These are phyloP conservation scores for Diutina neorugosa DNA, from an alignment of 1,139 yeast genomes.

Conservation along the genomic window DNA sequence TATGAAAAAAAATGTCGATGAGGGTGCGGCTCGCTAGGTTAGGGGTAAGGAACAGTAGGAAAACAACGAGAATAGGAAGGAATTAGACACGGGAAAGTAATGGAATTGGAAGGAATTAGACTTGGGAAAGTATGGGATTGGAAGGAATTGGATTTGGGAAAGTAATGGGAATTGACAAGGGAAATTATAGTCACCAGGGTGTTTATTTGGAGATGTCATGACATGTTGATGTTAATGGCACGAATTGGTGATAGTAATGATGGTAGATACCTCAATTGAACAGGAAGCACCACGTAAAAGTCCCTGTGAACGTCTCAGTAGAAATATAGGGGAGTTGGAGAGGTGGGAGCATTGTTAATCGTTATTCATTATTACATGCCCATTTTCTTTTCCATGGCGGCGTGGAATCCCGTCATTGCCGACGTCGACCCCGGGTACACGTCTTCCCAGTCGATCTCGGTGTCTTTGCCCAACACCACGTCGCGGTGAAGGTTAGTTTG, in stretches of 20 bases:
- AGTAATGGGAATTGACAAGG: too few relatives aligned
- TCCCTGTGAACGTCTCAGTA: too few relatives aligned
- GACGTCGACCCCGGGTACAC: constrained; percentile 52
- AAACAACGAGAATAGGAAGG: not conserved
- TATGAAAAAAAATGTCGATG: constrained; percentile 1
- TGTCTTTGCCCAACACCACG: constrained; percentile 65
- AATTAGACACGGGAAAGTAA: not conserved
- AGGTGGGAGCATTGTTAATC: too few relatives aligned
- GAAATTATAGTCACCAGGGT: too few relatives aligned
- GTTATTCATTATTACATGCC: constrained; percentile 27
- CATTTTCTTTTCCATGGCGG: constrained; percentile 58
- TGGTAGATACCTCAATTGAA: too few relatives aligned
- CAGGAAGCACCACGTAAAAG: too few relatives aligned
- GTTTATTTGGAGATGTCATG: too few relatives aligned
- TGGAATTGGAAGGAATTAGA: not conserved
- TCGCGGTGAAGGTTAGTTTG: constrained; percentile 59
- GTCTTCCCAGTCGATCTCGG: constrained; percentile 87
- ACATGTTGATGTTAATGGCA: too few relatives aligned
- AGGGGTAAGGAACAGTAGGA: not conserved
- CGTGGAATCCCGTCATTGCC: constrained; percentile 36
- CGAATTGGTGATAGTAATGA: too few relatives aligned
- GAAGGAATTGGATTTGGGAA: too few relatives aligned
- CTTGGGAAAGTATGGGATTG: too few relatives aligned
- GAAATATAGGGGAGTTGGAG: too few relatives aligned
- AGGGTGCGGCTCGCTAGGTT: not conserved